Evolutionary conservation across 23 red algal species (phyloP), one percentile per base, ranked within the genome.

Genomic region (Agarophyton chilense): DNA sequence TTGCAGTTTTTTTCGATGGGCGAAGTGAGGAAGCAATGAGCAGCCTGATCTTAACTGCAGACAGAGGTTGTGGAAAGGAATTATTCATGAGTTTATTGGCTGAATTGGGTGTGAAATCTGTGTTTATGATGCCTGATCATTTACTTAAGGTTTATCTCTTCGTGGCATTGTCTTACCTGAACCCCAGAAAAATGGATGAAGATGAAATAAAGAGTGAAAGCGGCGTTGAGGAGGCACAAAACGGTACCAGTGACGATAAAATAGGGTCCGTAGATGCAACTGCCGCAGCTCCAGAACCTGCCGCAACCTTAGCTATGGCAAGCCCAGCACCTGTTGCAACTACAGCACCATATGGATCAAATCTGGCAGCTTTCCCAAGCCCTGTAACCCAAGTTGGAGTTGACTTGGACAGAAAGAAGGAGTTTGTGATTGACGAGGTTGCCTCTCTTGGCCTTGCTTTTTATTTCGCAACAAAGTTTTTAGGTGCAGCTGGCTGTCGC

Each of bases 101-200:
- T 22, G 38, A 24, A 7, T 72, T 86, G 18, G 81, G 81, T 21
- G 17, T 86, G 4, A 29, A 39, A 33, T 86, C 57, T 25, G 81
- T 73, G 21, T 86, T 86, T 71, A 58, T 86, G 1, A 86, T 86
- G 81, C 61, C 81, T 14, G 62, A 86, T 6, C 61, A 86, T 43
- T 51, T 86, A 4, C 61, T 86, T 18, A 25, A 58, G 2, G 61
- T 73, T 18, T 58, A 86, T 58, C 57, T 58, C 22, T 86, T 86
- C 66, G 51, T 82, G 1, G 77, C 10, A 11, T 16, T 44, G 51
- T 82, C 77, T 22, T 58, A 60, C 33, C 47, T 33, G 9, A 51
- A 82, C 38, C 50, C 77, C 1, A 41, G 10, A 58, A 26, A 51
- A 1, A 33, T 36, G 26, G 46, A 82, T 24, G 35, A 57, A 58